phyloP scores from a whole-genome alignment of 179 eudicot species.

The Silene coronaria region DNA sequence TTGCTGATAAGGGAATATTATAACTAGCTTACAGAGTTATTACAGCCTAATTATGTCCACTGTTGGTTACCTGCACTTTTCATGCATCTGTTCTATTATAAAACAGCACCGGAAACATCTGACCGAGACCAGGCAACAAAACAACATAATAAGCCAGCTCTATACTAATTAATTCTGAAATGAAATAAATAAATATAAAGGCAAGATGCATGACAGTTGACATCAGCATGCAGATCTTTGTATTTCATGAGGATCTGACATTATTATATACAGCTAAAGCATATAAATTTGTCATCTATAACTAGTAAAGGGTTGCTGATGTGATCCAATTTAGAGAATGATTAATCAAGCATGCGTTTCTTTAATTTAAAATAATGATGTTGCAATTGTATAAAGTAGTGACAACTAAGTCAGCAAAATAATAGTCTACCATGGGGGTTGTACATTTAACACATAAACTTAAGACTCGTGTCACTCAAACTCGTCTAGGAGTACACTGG shows the following conservation, averaged over 20 bases:
- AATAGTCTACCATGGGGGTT: neutral
- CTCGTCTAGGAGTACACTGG: neutral
- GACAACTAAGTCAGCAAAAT: too few relatives aligned
- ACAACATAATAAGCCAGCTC: neutral
- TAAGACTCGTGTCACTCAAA: too few relatives aligned
- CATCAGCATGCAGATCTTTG: neutral
- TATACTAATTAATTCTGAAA: neutral
- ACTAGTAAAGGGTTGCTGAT: neutral
- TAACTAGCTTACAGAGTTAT: too few relatives aligned
- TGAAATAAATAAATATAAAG: too few relatives aligned
- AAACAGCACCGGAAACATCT: neutral
- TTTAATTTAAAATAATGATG: neutral
- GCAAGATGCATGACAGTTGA: neutral
- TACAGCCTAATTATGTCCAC: too few relatives aligned
- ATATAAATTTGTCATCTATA: neutral
- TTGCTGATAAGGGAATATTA: too few relatives aligned
- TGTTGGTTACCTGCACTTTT: neutral
- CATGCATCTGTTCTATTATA: neutral
- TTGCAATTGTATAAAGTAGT: too few relatives aligned
- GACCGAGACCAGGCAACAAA: neutral
- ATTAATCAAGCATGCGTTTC: conserved; percentile 8
- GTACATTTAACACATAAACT: too few relatives aligned
- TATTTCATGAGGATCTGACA: too few relatives aligned
- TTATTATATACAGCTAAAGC: neutral
- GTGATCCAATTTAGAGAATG: conserved; percentile 7